phyloP scores from a whole-genome alignment of 441 rosid genomes.

The Cnidoscolus chayamansa region DNA sequence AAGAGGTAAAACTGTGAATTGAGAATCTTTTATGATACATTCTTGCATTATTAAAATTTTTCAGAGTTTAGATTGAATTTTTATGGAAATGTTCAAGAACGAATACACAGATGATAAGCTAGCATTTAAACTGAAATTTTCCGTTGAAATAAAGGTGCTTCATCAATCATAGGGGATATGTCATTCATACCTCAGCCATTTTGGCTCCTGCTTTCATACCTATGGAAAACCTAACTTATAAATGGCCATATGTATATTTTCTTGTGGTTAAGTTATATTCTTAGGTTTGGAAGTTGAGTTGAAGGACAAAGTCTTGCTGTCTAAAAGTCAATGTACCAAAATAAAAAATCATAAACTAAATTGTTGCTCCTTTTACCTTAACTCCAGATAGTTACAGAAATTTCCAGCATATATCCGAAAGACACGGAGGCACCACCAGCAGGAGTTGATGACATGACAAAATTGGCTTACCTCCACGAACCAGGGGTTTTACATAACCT shows the following conservation, averaged over 20 bases:
- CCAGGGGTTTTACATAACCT: slow-evolving; percentile 74
- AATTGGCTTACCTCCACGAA: slow-evolving; percentile 67
- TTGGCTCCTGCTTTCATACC: not conserved
- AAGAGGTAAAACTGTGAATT: not conserved
- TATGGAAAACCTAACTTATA: not conserved
- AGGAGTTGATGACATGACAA: slow-evolving; percentile 84
- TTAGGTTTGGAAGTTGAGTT: not conserved
- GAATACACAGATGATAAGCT: not conserved
- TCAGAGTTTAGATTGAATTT: not conserved
- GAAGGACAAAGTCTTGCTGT: not conserved
- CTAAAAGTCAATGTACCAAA: not conserved
- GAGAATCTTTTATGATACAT: not conserved
- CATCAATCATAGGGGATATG: not conserved
- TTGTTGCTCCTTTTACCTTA: slow-evolving; percentile 9
- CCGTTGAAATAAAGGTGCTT: not conserved
- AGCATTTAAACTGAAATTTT: not conserved
- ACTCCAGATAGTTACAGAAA: slow-evolving; percentile 41
- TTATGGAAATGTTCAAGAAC: not conserved
- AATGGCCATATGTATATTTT: not conserved
- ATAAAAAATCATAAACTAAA: not conserved
- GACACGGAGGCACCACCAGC: slow-evolving; percentile 61
- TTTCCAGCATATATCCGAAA: slow-evolving; percentile 53
- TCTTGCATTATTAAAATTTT: not conserved
- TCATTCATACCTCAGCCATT: not conserved
- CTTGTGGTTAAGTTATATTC: not conserved